phyloP scores from a whole-genome alignment of 257 asterid species.

The Leonotis leonurus region DNA sequence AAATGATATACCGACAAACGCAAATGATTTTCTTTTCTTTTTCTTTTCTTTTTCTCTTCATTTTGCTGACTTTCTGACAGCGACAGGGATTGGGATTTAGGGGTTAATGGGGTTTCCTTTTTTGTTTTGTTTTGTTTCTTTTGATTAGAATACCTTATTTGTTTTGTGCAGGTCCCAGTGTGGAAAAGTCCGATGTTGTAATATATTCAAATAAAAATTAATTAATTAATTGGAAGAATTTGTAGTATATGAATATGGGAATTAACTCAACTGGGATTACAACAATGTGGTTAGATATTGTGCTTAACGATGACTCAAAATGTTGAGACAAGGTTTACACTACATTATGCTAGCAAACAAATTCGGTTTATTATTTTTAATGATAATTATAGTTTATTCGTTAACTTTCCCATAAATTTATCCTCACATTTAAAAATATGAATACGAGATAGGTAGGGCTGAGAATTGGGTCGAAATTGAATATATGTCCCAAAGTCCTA shows the following conservation, averaged over 20 bases:
- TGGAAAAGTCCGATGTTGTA: conserved; percentile 17
- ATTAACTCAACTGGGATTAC: background rate
- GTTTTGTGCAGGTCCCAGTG: background rate
- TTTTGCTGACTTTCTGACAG: background rate
- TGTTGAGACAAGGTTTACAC: background rate
- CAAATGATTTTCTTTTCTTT: too few relatives aligned
- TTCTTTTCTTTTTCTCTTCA: background rate
- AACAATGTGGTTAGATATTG: background rate
- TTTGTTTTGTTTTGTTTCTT: background rate
- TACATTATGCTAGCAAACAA: too few relatives aligned
- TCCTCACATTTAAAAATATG: too few relatives aligned
- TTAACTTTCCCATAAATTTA: too few relatives aligned
- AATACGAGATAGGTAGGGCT: too few relatives aligned
- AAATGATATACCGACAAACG: conserved; percentile 5
- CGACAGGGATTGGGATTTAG: background rate
- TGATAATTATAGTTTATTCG: too few relatives aligned
- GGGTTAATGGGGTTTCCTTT: background rate
- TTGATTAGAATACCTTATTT: background rate
- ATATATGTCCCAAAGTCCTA: too few relatives aligned
- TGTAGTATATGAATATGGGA: too few relatives aligned
- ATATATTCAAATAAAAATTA: too few relatives aligned
- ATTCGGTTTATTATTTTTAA: too few relatives aligned
- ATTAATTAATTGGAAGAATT: too few relatives aligned
- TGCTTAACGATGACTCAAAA: background rate
- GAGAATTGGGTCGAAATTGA: too few relatives aligned